These are phyloP conservation scores for Scenedesmus sp. DNA, from an alignment of 163 green algal genomes.

Conservation along the genomic window DNA sequence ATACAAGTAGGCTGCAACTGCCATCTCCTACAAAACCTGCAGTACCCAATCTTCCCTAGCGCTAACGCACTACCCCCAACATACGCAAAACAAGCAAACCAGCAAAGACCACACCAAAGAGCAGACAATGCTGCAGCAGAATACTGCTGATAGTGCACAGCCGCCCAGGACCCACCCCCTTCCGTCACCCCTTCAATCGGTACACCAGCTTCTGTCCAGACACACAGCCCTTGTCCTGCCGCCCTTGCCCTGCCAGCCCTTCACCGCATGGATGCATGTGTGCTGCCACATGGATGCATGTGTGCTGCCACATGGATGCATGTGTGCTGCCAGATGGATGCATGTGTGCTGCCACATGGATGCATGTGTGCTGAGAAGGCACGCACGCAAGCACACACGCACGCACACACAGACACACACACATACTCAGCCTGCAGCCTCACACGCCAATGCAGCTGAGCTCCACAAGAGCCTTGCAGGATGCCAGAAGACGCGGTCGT, in stretches of 20 bases:
- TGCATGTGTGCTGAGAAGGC: neutral
- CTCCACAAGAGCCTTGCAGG: too few relatives aligned
- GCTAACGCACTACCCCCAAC: neutral
- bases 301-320: too few relatives aligned
- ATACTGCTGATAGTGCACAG: neutral
- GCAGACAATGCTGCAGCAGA: neutral
- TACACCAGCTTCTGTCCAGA: neutral
- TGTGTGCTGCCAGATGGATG: too few relatives aligned
- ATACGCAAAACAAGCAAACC: neutral
- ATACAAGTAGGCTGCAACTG: neutral
- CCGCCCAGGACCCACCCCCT: neutral
- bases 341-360: too few relatives aligned
- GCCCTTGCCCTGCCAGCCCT: neutral
- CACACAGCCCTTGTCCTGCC: neutral
- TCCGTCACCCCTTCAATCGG: too few relatives aligned
- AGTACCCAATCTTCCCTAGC: neutral
- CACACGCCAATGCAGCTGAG: neutral
- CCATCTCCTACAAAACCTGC: neutral
- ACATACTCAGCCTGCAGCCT: neutral
- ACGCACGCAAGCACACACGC: neutral
- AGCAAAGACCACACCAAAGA: neutral
- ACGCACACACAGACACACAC: neutral
- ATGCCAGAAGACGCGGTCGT: too few relatives aligned
- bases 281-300: too few relatives aligned
- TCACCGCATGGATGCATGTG: too few relatives aligned